Percentiles rank a stretch among this genome's conserved stretches.
Evolutionary conservation across 208 protist species (phyloP).

Genomic region (Wallacemonas rigidus): DNA sequence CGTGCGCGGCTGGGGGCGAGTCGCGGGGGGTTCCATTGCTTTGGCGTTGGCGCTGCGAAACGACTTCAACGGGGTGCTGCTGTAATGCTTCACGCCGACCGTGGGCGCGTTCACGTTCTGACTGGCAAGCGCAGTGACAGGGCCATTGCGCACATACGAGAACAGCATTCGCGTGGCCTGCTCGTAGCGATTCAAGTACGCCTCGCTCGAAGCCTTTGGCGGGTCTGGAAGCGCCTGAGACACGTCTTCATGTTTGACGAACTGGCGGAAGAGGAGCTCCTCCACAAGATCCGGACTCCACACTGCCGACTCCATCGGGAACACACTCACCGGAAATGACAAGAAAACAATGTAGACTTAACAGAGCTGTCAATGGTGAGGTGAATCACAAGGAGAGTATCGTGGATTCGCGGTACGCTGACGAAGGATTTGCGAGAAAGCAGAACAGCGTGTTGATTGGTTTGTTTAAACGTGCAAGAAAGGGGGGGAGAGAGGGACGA

Average conservation of each 20-base stretch:
- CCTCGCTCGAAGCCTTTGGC: constrained; percentile 48
- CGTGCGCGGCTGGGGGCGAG: constrained; percentile 35
- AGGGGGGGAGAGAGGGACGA: too few species aligned
- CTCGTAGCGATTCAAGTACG: constrained; percentile 74
- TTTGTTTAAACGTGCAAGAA: too few species aligned
- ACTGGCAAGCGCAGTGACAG: constrained; percentile 62
- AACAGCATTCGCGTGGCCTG: constrained; percentile 81
- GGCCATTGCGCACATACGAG: constrained; percentile 85
- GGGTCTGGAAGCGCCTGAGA: constrained; percentile 59
- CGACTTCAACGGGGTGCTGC: constrained; percentile 24
- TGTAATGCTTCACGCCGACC: constrained; percentile 34
- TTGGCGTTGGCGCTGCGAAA: constrained; percentile 30
- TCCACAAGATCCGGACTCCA: constrained; percentile 81
- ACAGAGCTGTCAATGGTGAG: too few species aligned
- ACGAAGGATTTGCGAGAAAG: too few species aligned
- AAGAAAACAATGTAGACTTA: too few species aligned
- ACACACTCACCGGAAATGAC: too few species aligned
- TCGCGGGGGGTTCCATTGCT: constrained; percentile 24
- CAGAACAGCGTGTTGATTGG: too few species aligned
- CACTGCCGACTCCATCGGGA: constrained; percentile 33
- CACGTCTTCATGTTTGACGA: constrained; percentile 88
- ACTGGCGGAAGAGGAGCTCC: constrained; percentile 89
- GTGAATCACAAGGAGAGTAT: too few species aligned
- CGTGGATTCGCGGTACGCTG: too few species aligned
- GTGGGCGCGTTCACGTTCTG: constrained; percentile 79